These are phyloP conservation scores for Vickermania ingenoplastis DNA, from an alignment of 208 protist genomes.

Conservation along the genomic window DNA sequence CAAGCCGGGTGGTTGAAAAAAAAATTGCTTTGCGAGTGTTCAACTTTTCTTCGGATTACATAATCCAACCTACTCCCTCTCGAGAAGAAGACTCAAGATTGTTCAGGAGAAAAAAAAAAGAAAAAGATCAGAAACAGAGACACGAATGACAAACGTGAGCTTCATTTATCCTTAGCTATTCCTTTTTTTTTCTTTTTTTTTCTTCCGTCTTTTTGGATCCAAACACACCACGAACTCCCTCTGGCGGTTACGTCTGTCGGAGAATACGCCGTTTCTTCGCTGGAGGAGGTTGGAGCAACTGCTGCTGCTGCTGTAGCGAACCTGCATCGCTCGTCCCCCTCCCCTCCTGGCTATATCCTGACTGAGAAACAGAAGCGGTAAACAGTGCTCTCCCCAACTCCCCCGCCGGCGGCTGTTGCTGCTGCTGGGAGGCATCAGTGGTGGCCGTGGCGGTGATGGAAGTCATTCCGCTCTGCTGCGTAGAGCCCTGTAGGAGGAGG, in stretches of 20 bases:
- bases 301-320: slow-evolving; percentile 3
- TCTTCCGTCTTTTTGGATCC: not conserved
- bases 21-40: too few species aligned
- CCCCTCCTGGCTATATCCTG: too few species aligned
- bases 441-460: slow-evolving; percentile 12
- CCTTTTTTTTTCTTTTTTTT: not conserved
- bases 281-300: slow-evolving; percentile 15
- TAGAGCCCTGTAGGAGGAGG: not conserved
- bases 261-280: slow-evolving; percentile 78
- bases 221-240: not conserved
- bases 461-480: slow-evolving; percentile 11
- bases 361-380: too few species aligned
- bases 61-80: too few species aligned
- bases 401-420: too few species aligned
- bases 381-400: too few species aligned
- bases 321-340: not conserved
- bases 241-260: slow-evolving; percentile 40
- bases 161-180: not conserved
- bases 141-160: not conserved
- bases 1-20: too few species aligned
- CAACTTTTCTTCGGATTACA: too few species aligned
- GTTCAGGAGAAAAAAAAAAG: not conserved
- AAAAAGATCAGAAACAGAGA: not conserved
- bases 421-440: slow-evolving; percentile 10
- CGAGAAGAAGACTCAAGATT: not conserved